These are phyloP conservation scores for Canavalia gladiata DNA, from an alignment of 306 rosid species.

Conservation along the genomic window DNA sequence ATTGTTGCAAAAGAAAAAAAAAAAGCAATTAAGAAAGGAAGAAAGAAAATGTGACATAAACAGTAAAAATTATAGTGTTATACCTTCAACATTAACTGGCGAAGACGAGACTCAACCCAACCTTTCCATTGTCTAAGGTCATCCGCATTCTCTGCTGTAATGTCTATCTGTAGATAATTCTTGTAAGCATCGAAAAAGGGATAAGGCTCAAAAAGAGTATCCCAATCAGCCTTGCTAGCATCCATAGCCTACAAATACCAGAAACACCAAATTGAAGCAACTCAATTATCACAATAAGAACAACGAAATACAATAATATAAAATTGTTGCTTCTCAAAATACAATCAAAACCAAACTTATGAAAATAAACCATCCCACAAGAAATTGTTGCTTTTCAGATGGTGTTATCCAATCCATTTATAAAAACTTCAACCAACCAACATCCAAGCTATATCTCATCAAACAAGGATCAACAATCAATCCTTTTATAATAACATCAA, in stretches of 20 bases:
- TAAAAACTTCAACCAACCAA: slow-evolving; percentile 3
- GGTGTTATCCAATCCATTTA: slow-evolving; percentile 6
- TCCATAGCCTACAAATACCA: slow-evolving; percentile 82
- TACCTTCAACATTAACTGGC: slow-evolving; percentile 93
- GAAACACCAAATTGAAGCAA: slow-evolving; percentile 40
- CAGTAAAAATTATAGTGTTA: slow-evolving; percentile 14
- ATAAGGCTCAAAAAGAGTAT: slow-evolving; percentile 87
- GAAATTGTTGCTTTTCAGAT: not conserved
- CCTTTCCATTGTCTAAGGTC: slow-evolving; percentile 97
- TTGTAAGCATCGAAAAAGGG: slow-evolving; percentile 89
- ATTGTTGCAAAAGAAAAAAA: not conserved
- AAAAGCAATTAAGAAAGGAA: slow-evolving; percentile 3
- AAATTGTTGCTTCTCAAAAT: not conserved
- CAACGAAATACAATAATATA: not conserved
- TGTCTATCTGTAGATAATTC: slow-evolving; percentile 88
- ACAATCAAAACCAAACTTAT: slow-evolving; percentile 5
- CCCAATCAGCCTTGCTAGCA: slow-evolving; percentile 84
- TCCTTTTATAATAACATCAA: slow-evolving; percentile 4
- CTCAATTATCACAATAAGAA: slow-evolving; percentile 28
- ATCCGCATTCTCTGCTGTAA: slow-evolving; percentile 77
- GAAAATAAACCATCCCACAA: slow-evolving; percentile 21
- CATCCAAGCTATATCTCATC: slow-evolving; percentile 16
- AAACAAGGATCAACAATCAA: slow-evolving; percentile 3
- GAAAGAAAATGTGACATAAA: not conserved
- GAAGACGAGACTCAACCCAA: slow-evolving; percentile 98